Conservation (phyloP, 768 basidiomycete genomes). For the Boletus tomentosulus region DNA sequence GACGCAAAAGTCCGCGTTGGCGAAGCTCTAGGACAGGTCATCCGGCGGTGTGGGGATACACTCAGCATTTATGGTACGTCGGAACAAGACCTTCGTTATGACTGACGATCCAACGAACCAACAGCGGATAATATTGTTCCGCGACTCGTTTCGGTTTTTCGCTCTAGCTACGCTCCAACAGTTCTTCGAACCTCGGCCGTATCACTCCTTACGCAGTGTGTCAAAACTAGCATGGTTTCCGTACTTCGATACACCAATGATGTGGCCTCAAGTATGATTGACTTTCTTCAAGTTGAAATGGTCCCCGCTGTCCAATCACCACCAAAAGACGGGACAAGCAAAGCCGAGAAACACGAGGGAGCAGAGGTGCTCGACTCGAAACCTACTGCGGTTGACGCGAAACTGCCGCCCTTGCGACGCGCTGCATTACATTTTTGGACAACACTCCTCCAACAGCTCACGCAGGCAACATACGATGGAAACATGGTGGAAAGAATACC, state of each 20-base stretch:
- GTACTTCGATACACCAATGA: constrained; percentile 60
- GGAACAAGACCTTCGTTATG: not conserved
- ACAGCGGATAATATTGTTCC: constrained; percentile 73
- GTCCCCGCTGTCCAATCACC: constrained; percentile 21
- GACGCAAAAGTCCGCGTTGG: constrained; percentile 75
- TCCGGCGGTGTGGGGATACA: constrained; percentile 66
- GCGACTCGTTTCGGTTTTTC: constrained; percentile 59
- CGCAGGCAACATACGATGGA: constrained; percentile 46
- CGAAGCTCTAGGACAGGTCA: constrained; percentile 78
- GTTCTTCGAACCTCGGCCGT: constrained; percentile 66
- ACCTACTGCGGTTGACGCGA: constrained; percentile 54
- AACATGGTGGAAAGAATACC: constrained; percentile 16
- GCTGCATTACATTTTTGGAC: constrained; percentile 83
- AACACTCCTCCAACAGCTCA: constrained; percentile 59
- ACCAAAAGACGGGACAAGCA: constrained; percentile 8
- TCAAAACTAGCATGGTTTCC: constrained; percentile 58
- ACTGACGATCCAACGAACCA: constrained; percentile 3
- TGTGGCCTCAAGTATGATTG: constrained; percentile 64
- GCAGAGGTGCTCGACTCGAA: constrained; percentile 43
- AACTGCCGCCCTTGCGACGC: constrained; percentile 77
- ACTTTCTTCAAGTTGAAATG: constrained; percentile 69
- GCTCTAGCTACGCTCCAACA: constrained; percentile 59
- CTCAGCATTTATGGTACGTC: constrained; percentile 65
- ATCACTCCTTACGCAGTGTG: constrained; percentile 70
- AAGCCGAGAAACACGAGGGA: constrained; percentile 7